Percentiles rank a stretch among this genome's conserved stretches.
Conservation (phyloP, 441 rosid genomes). For the Lepidium campestre region DNA sequence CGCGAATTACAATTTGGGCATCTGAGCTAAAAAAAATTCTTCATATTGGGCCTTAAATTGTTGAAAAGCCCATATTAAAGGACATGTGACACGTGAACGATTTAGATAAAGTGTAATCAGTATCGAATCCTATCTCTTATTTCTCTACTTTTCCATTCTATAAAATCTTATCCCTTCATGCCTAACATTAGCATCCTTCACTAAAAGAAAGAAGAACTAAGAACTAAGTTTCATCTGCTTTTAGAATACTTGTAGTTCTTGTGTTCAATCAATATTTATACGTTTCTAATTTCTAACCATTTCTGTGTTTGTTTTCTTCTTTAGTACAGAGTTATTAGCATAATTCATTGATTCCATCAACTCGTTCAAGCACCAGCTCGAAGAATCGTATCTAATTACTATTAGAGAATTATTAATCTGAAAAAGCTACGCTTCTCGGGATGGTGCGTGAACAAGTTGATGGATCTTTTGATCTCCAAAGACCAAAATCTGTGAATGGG, state of each 20-base stretch:
- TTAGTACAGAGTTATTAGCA: background rate
- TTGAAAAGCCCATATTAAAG: background rate
- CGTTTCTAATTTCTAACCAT: background rate
- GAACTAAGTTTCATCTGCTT: background rate
- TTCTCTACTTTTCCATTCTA: background rate
- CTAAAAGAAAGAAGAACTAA: background rate
- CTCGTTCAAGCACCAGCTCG: constrained; percentile 19
- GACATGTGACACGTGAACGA: background rate
- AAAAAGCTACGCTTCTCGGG: constrained; percentile 7
- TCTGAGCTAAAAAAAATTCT: too few relatives aligned
- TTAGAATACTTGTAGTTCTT: background rate
- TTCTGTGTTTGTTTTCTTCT: background rate
- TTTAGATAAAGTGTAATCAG: background rate
- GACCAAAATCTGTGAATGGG: background rate
- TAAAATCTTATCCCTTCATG: background rate
- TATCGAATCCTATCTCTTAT: background rate
- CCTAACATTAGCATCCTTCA: background rate
- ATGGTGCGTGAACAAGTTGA: constrained; percentile 6
- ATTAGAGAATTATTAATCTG: background rate
- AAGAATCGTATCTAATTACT: background rate
- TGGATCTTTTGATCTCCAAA: background rate
- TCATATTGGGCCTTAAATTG: background rate
- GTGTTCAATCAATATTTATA: background rate
- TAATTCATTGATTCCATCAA: background rate
- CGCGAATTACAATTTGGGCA: too few relatives aligned